These are phyloP conservation scores for Arxiozyma slooffiae DNA, from an alignment of 1,139 yeast species.

Conservation along the genomic window DNA sequence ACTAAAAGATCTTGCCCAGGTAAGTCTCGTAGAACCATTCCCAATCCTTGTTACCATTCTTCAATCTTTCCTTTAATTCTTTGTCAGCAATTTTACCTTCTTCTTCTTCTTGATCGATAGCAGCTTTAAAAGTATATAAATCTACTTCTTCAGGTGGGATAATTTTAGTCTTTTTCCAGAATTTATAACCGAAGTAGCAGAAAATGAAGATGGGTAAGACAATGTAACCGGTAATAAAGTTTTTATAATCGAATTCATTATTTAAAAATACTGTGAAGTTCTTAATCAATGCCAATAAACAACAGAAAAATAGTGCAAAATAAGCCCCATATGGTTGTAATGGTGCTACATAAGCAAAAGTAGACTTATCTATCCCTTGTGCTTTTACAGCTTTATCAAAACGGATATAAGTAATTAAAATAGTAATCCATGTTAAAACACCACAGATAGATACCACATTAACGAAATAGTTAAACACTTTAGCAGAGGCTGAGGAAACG, in stretches of 20 bases:
- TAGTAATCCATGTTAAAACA: slow-evolving; percentile 58
- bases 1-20: slow-evolving; percentile 46
- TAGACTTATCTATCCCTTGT: slow-evolving; percentile 44
- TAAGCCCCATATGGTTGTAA: slow-evolving; percentile 58
- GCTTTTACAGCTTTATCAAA: slow-evolving; percentile 58
- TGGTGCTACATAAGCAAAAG: slow-evolving; percentile 53
- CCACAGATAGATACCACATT: slow-evolving; percentile 67
- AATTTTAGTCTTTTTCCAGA: slow-evolving; percentile 43
- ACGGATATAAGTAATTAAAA: slow-evolving; percentile 50
- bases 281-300: slow-evolving; percentile 53
- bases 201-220: slow-evolving; percentile 59
- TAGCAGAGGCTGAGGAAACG: slow-evolving; percentile 43
- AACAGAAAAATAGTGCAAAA: slow-evolving; percentile 47
- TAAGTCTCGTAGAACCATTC: slow-evolving; percentile 49
- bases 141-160: slow-evolving; percentile 52
- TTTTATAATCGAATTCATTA: slow-evolving; percentile 44
- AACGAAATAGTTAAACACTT: slow-evolving; percentile 57
- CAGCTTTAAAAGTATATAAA: slow-evolving; percentile 52
- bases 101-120: slow-evolving; percentile 60
- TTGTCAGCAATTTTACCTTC: slow-evolving; percentile 37
- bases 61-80: slow-evolving; percentile 38
- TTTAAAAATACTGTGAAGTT: slow-evolving; percentile 63
- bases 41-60: slow-evolving; percentile 30
- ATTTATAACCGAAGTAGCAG: slow-evolving; percentile 50
- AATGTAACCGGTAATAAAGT: slow-evolving; percentile 68